These are phyloP conservation scores for Pseudopithomyces maydicus DNA, from an alignment of 2,329 filamentous ascomycete genomes.

Conservation along the genomic window DNA sequence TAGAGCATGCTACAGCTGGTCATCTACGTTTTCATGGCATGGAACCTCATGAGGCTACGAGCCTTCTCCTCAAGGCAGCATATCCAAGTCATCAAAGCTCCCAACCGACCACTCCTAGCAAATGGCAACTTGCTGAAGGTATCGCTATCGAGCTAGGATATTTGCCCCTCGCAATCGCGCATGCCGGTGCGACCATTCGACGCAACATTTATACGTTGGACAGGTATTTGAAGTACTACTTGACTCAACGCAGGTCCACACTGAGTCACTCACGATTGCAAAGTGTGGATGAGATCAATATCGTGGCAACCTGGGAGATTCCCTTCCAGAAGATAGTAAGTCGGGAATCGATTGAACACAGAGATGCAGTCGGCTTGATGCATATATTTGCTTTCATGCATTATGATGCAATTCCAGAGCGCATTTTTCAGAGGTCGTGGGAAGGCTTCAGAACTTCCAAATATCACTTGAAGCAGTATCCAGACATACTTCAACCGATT, in stretches of 20 bases:
- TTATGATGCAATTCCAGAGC: conserved; percentile 31
- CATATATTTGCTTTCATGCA: conserved; percentile 41
- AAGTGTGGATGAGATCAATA: conserved; percentile 15
- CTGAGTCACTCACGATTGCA: conserved; percentile 18
- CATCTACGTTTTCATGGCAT: conserved; percentile 26
- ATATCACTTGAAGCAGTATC: conserved; percentile 10
- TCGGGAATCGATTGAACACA: conserved; percentile 13
- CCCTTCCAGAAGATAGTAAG: conserved; percentile 25
- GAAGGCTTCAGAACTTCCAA: conserved; percentile 1
- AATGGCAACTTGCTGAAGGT: conserved; percentile 10
- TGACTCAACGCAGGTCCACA: conserved; percentile 18
- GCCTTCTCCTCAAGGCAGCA: conserved; percentile 31
- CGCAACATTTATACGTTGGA: conserved; percentile 27
- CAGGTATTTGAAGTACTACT: conserved; percentile 27
- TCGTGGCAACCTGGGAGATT: conserved; percentile 37
- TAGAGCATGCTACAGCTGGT: conserved; percentile 21
- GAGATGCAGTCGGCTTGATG: conserved; percentile 41
- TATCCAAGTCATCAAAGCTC: conserved; percentile 16
- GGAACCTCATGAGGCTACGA: conserved; percentile 24
- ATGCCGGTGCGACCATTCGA: conserved; percentile 32
- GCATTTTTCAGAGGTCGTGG: conserved; percentile 21
- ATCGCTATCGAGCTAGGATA: conserved; percentile 31
- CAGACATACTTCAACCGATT: conserved; percentile 20
- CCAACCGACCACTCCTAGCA: conserved; percentile 11
- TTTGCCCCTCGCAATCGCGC: conserved; percentile 32